Evolutionary conservation across 768 basidiomycete genomes (phyloP).

Genomic region (Mrakia gelida): DNA sequence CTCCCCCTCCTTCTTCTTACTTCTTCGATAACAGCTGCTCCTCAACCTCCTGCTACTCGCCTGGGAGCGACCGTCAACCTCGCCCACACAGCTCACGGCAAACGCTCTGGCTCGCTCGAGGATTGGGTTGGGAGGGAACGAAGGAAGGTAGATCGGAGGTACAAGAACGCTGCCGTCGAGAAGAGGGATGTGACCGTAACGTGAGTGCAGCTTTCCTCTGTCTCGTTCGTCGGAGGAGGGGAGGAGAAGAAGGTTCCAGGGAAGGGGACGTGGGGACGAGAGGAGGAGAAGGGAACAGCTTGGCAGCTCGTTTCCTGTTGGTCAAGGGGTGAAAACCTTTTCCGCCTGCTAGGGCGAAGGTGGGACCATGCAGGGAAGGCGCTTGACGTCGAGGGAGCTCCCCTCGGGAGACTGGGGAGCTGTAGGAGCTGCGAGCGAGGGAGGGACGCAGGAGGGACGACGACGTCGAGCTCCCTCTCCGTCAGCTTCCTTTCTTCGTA

Average conservation of each 20-base stretch:
- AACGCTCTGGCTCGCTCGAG: background rate
- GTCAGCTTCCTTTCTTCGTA: background rate
- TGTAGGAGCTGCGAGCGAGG: background rate
- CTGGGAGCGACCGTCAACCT: background rate
- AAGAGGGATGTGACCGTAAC: constrained; percentile 1
- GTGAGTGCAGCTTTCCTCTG: background rate
- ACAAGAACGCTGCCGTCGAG: background rate
- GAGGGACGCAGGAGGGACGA: background rate
- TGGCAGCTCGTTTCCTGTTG: background rate
- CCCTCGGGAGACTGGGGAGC: background rate
- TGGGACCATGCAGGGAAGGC: background rate
- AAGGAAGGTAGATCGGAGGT: background rate
- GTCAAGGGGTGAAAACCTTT: background rate
- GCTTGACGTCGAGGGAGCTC: background rate
- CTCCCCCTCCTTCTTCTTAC: constrained; percentile 5
- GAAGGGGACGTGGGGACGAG: background rate
- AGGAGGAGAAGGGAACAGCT: background rate
- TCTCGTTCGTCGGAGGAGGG: too few relatives aligned
- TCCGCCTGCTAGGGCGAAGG: background rate
- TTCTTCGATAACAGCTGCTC: background rate
- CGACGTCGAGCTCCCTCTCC: background rate
- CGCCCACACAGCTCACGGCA: constrained; percentile 10
- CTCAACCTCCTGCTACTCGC: background rate
- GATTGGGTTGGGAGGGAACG: constrained; percentile 5
- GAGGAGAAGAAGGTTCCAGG: background rate